Evolutionary conservation across 257 asterid species (phyloP), one percentile per base, ranked within the genome.

Genomic region (Gentiana macrophylla): DNA sequence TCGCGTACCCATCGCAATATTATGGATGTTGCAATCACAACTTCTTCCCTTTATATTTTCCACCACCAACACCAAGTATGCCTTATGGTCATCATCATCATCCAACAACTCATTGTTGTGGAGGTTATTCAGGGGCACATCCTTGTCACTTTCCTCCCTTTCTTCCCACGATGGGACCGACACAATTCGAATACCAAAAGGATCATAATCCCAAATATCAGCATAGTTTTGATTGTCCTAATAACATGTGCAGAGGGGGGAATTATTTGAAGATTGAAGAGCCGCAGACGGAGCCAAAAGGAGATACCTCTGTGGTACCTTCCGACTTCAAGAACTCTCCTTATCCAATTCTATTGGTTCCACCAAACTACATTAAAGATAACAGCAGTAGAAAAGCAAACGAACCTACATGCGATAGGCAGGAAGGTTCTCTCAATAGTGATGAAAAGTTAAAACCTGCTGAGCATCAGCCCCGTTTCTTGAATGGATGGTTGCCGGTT

Each of bases 221-320:
- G 47, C 86, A 74, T 49, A 84, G 83, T 10, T 77, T 85, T 6
- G 86, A 84, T 12, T 82, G 90, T 59, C 68, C 67, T 24, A 73
- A 82, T 64, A 80, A 82, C 49, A 46, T 41, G 4, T 44, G 60
- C 36, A 61, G 35, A 52, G 85, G 63, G 37, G 78, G 65, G 58
- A 71, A 51, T 11, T 67, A 36, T 48, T 51, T 80, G 10, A 82
- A 67, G 70, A 70, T 80, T 69, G 86, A 74, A 57, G 94, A 83
- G 60, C 74, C 76, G 53, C 75, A 67, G 15, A n/a, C n/a, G 35
- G 77, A 52, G 57, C 62, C 13, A 49, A 65, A 65, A 41, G 63
- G 33, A 15, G 53, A 64, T 32, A 71, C 52, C 8, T 49, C 80
- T n/a, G 1, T 62, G 62, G 69, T 64, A 64, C 83, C 86, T 67